phyloP scores from a whole-genome alignment of 1,284 basidiomycete species.

The Mrakiaceae sp. region DNA sequence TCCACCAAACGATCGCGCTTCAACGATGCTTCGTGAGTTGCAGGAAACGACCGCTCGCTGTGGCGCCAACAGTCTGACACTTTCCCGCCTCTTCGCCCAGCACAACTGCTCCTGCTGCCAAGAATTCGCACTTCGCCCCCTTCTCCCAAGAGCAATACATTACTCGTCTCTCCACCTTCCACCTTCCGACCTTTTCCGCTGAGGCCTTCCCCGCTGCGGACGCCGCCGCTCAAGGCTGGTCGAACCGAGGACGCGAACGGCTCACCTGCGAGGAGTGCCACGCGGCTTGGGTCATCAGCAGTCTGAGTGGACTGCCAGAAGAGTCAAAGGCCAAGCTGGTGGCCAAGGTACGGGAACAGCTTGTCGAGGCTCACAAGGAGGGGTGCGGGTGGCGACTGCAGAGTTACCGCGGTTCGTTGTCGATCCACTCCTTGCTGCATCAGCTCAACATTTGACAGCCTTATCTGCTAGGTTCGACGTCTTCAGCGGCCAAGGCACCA shows the following conservation, averaged over 20 bases:
- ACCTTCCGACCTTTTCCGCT: conserved; percentile 1
- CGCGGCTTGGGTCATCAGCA: conserved; percentile 1
- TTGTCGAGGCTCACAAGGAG: not conserved
- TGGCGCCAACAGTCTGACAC: too few relatives aligned
- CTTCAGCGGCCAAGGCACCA: too few relatives aligned
- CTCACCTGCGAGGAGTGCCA: not conserved
- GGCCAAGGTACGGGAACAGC: not conserved
- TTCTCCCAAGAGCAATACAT: not conserved
- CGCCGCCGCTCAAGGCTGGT: not conserved
- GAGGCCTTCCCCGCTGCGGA: not conserved
- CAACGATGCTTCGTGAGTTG: too few relatives aligned
- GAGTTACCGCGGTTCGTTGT: too few relatives aligned
- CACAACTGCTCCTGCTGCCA: not conserved
- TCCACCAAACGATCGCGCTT: not conserved
- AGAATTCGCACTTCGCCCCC: not conserved
- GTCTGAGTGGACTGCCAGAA: not conserved
- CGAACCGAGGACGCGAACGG: not conserved
- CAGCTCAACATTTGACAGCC: too few relatives aligned
- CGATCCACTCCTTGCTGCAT: too few relatives aligned
- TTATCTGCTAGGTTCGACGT: too few relatives aligned
- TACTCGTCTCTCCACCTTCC: not conserved
- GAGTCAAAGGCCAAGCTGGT: not conserved
- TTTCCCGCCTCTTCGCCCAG: not conserved
- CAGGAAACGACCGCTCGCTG: too few relatives aligned
- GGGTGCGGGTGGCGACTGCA: not conserved